Evolutionary conservation across 169 alveolate species (phyloP), one percentile per base, ranked within the genome.

Genomic region (Plasmodium knowlesi): DNA sequence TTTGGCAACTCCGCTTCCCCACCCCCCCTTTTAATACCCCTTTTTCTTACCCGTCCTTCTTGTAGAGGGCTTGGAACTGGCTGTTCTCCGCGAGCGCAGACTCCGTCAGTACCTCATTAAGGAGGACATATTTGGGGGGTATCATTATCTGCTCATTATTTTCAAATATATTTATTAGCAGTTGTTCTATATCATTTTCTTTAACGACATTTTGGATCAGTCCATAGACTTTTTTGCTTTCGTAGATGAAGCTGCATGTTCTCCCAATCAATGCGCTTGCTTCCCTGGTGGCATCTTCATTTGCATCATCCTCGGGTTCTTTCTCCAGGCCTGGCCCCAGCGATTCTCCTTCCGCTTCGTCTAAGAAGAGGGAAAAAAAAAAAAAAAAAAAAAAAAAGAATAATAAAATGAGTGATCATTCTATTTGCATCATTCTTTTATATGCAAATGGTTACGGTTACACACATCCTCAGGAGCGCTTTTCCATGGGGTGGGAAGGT

Each of bases 41-140:
- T 22, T 2, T 9, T 12, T 4, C 84, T 39, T 85, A 85, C 93
- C 93, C 93, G 57, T 85, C 93, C 43, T 85, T 85, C 80, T 74
- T 85, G 80, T 85, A 85, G 39, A 85, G 80, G 19, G 93, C 93
- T 34, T 85, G 93, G 71, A 43, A 85, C 80, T 85, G 93, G 25
- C 34, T 85, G 67, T 85, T 85, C 41, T 67, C 93, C 6, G 84
- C 39, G 14, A 76, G 19, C 5, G 93, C 57, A 5, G 84, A 74
- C 70, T 73, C 84, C 14, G 70, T 39, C 12, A 85, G 67, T 10
- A 85, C 70, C 61, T 85, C 93, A 28, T 85, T 85, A 61, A 85
- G 19, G 30, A 73, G 93, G 39, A 85, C 93, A 46, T 85, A 85
- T 19, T 85, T 85, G 74, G 37, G 54, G 12, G 84, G 93, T 9